Evolutionary conservation across 306 rosid genomes (phyloP).

Genomic region (Arachis stenosperma): DNA sequence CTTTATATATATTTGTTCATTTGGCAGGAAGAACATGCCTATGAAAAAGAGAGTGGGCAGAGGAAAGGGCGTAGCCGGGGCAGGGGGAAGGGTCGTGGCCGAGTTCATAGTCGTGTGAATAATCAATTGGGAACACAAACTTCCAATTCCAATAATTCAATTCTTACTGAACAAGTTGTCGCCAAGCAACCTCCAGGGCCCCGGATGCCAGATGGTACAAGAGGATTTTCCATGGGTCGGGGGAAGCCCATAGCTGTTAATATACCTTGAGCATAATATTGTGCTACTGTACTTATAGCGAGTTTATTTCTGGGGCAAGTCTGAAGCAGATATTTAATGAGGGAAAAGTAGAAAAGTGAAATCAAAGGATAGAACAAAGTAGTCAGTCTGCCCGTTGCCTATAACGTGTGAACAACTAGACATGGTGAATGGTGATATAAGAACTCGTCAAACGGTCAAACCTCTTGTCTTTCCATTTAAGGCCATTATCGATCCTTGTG

Average conservation of each 20-base stretch:
- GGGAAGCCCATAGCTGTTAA: conserved; percentile 79
- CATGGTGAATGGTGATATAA: neutral
- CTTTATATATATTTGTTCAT: conserved; percentile 19
- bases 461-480: neutral
- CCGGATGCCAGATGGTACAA: conserved; percentile 98
- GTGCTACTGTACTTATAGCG: conserved; percentile 32
- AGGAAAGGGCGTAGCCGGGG: conserved; percentile 74
- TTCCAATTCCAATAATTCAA: conserved; percentile 52
- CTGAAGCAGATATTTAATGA: conserved; percentile 19
- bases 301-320: conserved; percentile 19
- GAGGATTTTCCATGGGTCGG: conserved; percentile 94
- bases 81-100: conserved; percentile 83
- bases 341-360: conserved; percentile 3
- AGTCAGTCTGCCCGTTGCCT: neutral
- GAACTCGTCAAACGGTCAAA: neutral
- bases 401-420: neutral
- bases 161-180: conserved; percentile 53
- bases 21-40: conserved; percentile 77
- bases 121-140: conserved; percentile 66
- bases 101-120: conserved; percentile 69
- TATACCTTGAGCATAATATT: conserved; percentile 53
- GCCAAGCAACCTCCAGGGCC: conserved; percentile 94
- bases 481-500: no score
- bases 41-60: conserved; percentile 80
- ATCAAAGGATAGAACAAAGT: neutral